These are phyloP conservation scores for Petunia axillaris DNA, from an alignment of 257 asterid species.

Conservation along the genomic window DNA sequence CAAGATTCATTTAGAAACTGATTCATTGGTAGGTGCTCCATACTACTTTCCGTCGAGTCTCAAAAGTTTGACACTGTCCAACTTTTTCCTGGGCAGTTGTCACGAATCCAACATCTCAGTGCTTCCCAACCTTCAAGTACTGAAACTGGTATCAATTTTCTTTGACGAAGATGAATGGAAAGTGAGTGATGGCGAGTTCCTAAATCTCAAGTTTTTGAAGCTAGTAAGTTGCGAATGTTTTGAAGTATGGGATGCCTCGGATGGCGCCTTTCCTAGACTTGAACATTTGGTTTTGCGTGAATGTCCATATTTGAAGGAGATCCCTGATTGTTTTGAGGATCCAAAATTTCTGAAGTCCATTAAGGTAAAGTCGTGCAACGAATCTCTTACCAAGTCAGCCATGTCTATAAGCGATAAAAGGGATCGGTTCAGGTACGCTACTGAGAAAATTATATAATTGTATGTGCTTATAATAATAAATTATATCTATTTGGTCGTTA, in stretches of 20 bases:
- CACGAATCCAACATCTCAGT: background rate
- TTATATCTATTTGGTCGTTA: no score
- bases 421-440: background rate
- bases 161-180: background rate
- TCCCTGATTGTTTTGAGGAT: background rate
- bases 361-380: background rate
- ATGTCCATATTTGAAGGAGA: background rate
- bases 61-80: constrained; percentile 21
- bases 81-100: background rate
- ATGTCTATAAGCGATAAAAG: background rate
- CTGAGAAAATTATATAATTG: background rate
- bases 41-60: constrained; percentile 22
- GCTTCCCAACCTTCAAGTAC: constrained; percentile 24
- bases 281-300: background rate
- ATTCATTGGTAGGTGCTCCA: background rate
- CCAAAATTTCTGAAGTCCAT: background rate
- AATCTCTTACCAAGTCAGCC: background rate
- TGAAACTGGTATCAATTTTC: constrained; percentile 15
- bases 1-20: background rate
- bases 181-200: background rate
- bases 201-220: background rate
- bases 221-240: background rate
- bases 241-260: background rate
- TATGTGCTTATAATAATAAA: no score
- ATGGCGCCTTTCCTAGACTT: background rate